Base-by-base conservation (phyloP, 306 rosid species). In the Vigna angularis region DNA sequence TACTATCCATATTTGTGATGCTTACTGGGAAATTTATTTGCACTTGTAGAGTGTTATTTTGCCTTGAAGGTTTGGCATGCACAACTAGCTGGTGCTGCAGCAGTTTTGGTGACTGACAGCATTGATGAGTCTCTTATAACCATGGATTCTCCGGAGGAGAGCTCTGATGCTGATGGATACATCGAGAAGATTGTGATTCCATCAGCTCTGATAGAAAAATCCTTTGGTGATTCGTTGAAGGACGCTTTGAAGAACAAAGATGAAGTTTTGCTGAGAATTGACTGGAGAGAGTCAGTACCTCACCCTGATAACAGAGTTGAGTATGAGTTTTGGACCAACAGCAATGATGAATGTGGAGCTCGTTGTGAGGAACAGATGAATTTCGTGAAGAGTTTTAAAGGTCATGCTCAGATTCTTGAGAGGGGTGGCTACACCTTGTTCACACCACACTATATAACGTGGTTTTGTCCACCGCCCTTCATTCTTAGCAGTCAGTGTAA, bases 371-470 rank as follows among this genome's bases (percentile, higher is more conserved):
- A 95, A 81, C 99, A 95, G 70, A 95, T 90, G 96, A 65, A 79
- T 40, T 95, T 95, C 40, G 97, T 95, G 63, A 88, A 87, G 88
- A 88, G 81, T 53, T 95, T 95, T 17, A 92, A 85, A 75, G 99
- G 99, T 49, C 98, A 95, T 58, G 98, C 98, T 83, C 99, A 95
- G 86, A 85, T 95, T 88, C 99, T 95, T 66, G 99, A 95, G 90
- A 93, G 83, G 83, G 97, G 93, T 13, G 91, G 91, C 3, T 92
- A 89, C 80, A 87, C 97, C 11, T 81, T 82, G 7, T 95, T 95
- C 78, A 90, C 96, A 13, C 98, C 99, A 9, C 99, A 88, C 69
- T 95, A 95, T 44, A 93, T 95, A 75, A 95, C 99, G 67, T 95
- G 99, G 98, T 95, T 74, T 74, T 95, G 99, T 75, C 99, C 99